Evolutionary conservation across 1,284 basidiomycete species (phyloP), one percentile per base, ranked within the genome.

Genomic region (Anthracocystis walkeri): DNA sequence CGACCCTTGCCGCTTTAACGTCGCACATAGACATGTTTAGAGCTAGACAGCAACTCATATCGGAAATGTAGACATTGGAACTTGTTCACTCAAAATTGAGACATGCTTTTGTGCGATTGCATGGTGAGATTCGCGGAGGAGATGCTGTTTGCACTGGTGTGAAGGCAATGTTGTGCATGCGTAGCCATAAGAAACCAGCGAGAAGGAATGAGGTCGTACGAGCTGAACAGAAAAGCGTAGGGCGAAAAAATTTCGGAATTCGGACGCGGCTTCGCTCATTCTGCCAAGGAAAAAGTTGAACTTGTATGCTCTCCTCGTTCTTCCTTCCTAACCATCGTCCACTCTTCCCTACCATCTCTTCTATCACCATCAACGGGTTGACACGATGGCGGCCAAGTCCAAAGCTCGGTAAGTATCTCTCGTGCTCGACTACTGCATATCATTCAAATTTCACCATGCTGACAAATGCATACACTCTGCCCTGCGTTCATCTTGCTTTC

Each of bases 311-410:
- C 33, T 21, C 29, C 25, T n/a, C 23, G 42, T 41, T 40, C 45
- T 35, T 42, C 52, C 29, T 29, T 29, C 29, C 31, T 12, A n/a
- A 44, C 29, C 35, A 18, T 49, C 48, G 27, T 49, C 48, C 8
- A 31, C 12, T 38, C 35, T 16, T 38, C 48, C 48, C 48, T 18
- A 11, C n/a, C 40, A 33, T 23, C 38, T 40, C 35, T 4, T 42
- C 44, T 31, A 38, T 38, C 38, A 6, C 54, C 31, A 42, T 21
- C 44, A 41, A 44, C 27, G 38, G 33, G 16, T 52, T 20, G 41
- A 46, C 31, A 75, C 21, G 33, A 83, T 83, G 82, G 82, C 81
- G 48, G 80, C 56, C 65, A 83, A 82, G 65, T 77, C 79, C 23
- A 83, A 83, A 67, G 76, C 82, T 46, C 74, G 82, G 81, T 83